Percentiles rank a stretch among this genome's conserved stretches.
Conservation (phyloP, 805 yeast genomes). For the Ogataea allantospora region DNA sequence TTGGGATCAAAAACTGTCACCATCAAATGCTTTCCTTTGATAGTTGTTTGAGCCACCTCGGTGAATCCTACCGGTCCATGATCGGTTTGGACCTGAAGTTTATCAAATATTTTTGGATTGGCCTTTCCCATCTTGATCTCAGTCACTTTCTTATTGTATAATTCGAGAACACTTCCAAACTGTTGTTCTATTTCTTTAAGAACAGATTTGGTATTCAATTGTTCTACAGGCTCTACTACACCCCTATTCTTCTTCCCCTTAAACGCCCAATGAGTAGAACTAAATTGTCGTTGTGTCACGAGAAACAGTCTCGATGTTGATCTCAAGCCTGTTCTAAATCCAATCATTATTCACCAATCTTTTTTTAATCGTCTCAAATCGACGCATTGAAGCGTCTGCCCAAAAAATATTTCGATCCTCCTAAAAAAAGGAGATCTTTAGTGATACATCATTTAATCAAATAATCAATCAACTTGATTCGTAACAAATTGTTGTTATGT, state of each 20-base stretch:
- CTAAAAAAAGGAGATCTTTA: slow-evolving; percentile 2
- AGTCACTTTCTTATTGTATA: slow-evolving; percentile 53
- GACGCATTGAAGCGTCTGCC: slow-evolving; percentile 7
- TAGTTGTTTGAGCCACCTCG: slow-evolving; percentile 66
- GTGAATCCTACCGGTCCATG: slow-evolving; percentile 49
- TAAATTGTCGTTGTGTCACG: background rate
- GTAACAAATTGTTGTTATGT: slow-evolving; percentile 5
- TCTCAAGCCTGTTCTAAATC: slow-evolving; percentile 7
- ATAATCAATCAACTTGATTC: background rate
- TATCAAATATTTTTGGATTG: slow-evolving; percentile 64
- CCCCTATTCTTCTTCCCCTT: slow-evolving; percentile 16
- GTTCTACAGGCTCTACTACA: slow-evolving; percentile 15
- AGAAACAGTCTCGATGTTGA: background rate
- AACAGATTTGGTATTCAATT: slow-evolving; percentile 33
- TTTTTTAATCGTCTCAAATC: slow-evolving; percentile 3
- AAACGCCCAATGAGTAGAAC: background rate
- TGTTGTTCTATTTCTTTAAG: slow-evolving; percentile 39
- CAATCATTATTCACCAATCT: background rate
- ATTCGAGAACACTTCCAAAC: slow-evolving; percentile 49
- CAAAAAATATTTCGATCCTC: background rate
- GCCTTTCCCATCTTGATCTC: slow-evolving; percentile 70
- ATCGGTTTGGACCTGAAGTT: slow-evolving; percentile 48
- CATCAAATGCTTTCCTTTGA: slow-evolving; percentile 65
- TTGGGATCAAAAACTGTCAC: slow-evolving; percentile 89
- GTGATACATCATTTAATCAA: slow-evolving; percentile 5